Evolutionary conservation across 73 alveolate genomes (phyloP), one percentile per base, ranked within the genome.

Genomic region (Breviolum minutum): DNA sequence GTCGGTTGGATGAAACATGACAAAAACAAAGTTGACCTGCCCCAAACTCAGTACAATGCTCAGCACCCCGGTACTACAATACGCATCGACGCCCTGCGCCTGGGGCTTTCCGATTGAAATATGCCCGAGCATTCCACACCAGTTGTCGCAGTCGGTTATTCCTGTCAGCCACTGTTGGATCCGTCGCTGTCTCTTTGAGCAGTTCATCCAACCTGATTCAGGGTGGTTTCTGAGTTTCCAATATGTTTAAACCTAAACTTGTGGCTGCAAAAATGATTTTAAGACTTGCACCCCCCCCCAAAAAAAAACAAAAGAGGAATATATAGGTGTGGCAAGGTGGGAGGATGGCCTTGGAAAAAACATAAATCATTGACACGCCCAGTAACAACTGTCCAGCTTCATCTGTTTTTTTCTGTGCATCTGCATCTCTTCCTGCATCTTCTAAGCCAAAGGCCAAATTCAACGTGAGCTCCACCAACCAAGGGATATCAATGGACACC

Each of bases 371-470:
- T 2, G 3, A 40, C 0, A 40, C 54, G 54, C 54, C 54, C 54
- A 40, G 54, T 40, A 40, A 61, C 76, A 92, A 48, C 29, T 32
- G 91, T n/a, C 81, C 62, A 7, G 99, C 99, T 66, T 94, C 99
- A 26, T 94, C 99, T 16, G 74, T 94, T 74, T 83, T 94, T 80
- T 94, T 94, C 80, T 77, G 92, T 6, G 99, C 99, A 48, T 94
- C 99, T 9, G 99, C 99, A 30, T 94, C 99, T 70, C n/a, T 83
- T 54, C 99, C 99, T 10, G 99, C 99, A 83, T 94, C 99, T 77
- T 94, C 99, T 2, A 94, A 63, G 73, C 99, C 99, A 81, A 94
- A 94, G 60, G 99, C 99, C 85, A 94, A 16, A 64, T 94, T 94
- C 63, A 94, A 32, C 6, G 99, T 94, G 22, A 94, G 66, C 62